Evolutionary conservation across 1,284 basidiomycete species (phyloP), one percentile per base, ranked within the genome.

Genomic region (Malassezia equina): DNA sequence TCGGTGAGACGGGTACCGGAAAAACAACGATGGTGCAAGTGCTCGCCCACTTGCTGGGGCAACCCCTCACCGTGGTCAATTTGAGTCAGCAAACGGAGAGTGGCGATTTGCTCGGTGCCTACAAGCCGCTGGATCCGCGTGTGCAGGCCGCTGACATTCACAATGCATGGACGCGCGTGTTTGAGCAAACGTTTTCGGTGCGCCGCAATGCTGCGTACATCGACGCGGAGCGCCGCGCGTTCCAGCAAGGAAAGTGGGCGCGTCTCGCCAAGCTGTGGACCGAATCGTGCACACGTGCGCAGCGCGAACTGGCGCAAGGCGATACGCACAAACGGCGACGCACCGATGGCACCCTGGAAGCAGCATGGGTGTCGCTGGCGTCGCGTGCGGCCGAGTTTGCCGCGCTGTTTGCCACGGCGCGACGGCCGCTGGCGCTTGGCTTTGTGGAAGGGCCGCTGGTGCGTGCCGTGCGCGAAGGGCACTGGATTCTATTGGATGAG

Each of bases 1-100:
- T 93, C 0, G 94, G 94, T 51, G 94, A 99, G 78, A 99, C 94
- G 0, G 94, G 94, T 39, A 99, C 94, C 0, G 94, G 94, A 32
- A 99, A 99, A 77, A 99, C 94, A 2, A 94, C 90, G 41, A 81
- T 85, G 2, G 83, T 98, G 17, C 88, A 90, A 21, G 84, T 94
- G 64, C 80, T 98, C 21, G 87, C 94, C 17, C 80, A 83, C 4
- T 76, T 88, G n/a, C 80, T 94, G 27, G 81, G 81, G 15, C 82
- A 83, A 32, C 83, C 85, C 0, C 80, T 98, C 39, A 81, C 89
- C 39, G 89, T 89, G 0, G 81, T 98, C 61, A 99, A 99, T 71
- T 76, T 98, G 68, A 94, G 90, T 1, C 91, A 94, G 68, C 94
- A 99, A 77, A 95, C 91, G 1, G 94, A 98, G 75, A 86, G 89